Base-by-base conservation (phyloP, 2,329 filamentous ascomycete species). In the Grosmannia huntii region DNA sequence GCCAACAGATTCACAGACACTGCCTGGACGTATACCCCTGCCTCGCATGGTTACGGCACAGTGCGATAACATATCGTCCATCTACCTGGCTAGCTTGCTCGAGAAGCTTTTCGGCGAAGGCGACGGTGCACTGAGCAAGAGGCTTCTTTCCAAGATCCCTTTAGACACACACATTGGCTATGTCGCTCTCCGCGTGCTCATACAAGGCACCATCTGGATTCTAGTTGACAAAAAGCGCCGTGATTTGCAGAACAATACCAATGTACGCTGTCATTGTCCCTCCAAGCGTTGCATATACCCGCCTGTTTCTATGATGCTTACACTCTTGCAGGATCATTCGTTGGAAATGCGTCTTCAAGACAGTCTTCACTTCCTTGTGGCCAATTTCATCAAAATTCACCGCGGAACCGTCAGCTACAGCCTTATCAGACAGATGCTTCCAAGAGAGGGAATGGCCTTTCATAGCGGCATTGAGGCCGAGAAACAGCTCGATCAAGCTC, bases 1-100 rank as follows among this genome's bases (percentile, higher is more conserved):
- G 5, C 60, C 62, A 0, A 25, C 11, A 3, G 55, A 58, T 12
- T 27, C 55, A 5, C 12, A 46, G 6, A 44, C 58, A 4, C 46
- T 61, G 46, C 50, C 58, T 3, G 28, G 44, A 27, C 25, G 53
- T 21, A 23, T 36, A 1, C 61, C 62, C 1, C 49, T 64, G 31
- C 62, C 62, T 1, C 62, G 62, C 28, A 58, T 64, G 28, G 53
- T 64, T 50, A 64, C 62, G 0, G 62, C 58, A 1, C 61, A 64
- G 53, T 61, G 60, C 21, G 62, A 64, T 23, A 58, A 58, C 27
- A 27, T 64, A n/a, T 27, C 60, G 28, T 36, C 56, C 16, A 48
- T 23, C 1, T 62, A 60, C 51, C 50, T 64, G 12, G 28, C 41
- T 0, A 54, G 55, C 19, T 51, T 60, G 9, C 57, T 63, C 2